Evolutionary conservation across 2,329 filamentous ascomycete species (phyloP).

Genomic region (Ophiostoma sp.): DNA sequence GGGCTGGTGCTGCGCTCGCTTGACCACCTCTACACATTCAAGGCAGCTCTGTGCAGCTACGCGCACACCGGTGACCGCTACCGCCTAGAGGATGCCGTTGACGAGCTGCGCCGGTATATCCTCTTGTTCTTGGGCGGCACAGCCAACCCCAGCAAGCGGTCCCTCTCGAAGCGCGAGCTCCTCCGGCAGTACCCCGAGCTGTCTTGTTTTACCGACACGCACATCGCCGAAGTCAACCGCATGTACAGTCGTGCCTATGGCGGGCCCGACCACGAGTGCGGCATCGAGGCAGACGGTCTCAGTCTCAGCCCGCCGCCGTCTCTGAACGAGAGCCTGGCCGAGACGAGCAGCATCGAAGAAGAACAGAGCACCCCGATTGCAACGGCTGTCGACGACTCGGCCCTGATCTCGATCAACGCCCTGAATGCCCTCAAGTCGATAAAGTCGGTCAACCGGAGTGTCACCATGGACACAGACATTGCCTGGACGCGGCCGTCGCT

Average conservation of each 20-base stretch:
- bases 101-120: slow-evolving; percentile 56
- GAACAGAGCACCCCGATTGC: slow-evolving; percentile 17
- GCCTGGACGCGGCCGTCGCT: neutral
- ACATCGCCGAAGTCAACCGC: slow-evolving; percentile 49
- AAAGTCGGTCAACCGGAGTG: neutral
- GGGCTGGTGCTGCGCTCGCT: slow-evolving; percentile 52
- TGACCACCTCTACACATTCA: slow-evolving; percentile 60
- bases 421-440: too few relatives aligned
- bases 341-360: slow-evolving; percentile 10
- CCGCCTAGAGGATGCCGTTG: slow-evolving; percentile 55
- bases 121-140: slow-evolving; percentile 34
- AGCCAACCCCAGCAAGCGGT: slow-evolving; percentile 33
- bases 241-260: slow-evolving; percentile 55
- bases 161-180: slow-evolving; percentile 47
- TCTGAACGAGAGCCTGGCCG: neutral
- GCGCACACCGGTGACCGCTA: slow-evolving; percentile 41
- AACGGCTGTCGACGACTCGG: neutral
- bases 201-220: slow-evolving; percentile 46
- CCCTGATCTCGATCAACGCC: neutral
- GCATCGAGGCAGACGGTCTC: slow-evolving; percentile 40
- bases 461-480: neutral
- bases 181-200: slow-evolving; percentile 50
- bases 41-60: slow-evolving; percentile 54
- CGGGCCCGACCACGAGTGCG: slow-evolving; percentile 38
- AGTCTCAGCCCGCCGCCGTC: slow-evolving; percentile 26